A percentile compares a stretch with the other conserved stretches of the same genome.
These are phyloP conservation scores for Ustilago vetiveriae DNA, from an alignment of 1,284 basidiomycete genomes.

Conservation along the genomic window DNA sequence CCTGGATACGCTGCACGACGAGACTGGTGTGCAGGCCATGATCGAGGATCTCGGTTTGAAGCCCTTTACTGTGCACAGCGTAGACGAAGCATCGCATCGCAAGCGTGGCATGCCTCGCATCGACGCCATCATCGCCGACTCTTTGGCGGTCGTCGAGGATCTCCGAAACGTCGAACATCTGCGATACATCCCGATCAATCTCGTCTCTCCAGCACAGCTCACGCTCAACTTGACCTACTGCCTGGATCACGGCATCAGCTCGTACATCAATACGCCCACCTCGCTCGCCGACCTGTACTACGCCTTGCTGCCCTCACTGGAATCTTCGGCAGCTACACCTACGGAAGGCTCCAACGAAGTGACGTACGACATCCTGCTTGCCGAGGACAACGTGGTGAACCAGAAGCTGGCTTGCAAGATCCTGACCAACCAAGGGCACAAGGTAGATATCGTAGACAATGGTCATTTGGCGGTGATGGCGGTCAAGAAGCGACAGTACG, in stretches of 20 bases:
- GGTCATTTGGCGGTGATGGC: conserved; percentile 89
- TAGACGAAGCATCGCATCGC: conserved; percentile 77
- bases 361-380: conserved; percentile 90
- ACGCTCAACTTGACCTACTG: conserved; percentile 72
- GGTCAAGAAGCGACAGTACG: conserved; percentile 80
- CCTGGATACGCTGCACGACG: conserved; percentile 84
- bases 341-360: conserved; percentile 80
- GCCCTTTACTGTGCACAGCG: conserved; percentile 80
- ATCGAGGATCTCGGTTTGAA: conserved; percentile 85
- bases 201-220: conserved; percentile 74
- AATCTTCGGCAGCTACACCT: conserved; percentile 87
- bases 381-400: conserved; percentile 97
- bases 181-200: conserved; percentile 93
- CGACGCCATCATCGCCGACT: conserved; percentile 95
- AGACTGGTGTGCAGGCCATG: conserved; percentile 79
- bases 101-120: conserved; percentile 84
- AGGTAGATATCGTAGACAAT: conserved; percentile 96
- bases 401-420: conserved; percentile 97
- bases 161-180: conserved; percentile 92
- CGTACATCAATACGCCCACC: conserved; percentile 90
- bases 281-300: conserved; percentile 88
- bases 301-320: conserved; percentile 91
- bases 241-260: conserved; percentile 86
- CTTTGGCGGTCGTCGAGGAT: conserved; percentile 82
- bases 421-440: conserved; percentile 94